Percentiles rank a stretch among this genome's conserved stretches.
phyloP scores from a whole-genome alignment of 1,284 basidiomycete species.

The Cutaneotrichosporon cavernicola region DNA sequence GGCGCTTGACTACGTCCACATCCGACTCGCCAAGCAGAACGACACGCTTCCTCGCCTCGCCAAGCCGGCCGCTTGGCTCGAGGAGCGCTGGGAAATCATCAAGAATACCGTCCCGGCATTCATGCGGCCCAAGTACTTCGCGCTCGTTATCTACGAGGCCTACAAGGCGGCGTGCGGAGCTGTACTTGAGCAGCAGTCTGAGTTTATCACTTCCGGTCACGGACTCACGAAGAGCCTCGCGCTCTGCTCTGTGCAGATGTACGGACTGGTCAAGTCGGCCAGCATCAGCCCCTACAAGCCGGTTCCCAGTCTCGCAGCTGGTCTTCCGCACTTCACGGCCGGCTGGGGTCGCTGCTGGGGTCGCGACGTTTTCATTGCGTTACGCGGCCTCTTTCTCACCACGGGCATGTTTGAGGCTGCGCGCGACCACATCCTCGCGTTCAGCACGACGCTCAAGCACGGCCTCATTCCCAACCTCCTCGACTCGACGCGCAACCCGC shows the following conservation, averaged over 20 bases:
- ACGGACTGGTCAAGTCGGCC: constrained; percentile 81
- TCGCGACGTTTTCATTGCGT: constrained; percentile 91
- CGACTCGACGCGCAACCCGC: constrained; percentile 77
- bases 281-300: constrained; percentile 67
- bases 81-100: constrained; percentile 76
- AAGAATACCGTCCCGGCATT: constrained; percentile 72
- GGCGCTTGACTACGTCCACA: constrained; percentile 80
- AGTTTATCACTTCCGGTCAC: constrained; percentile 77
- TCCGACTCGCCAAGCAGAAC: constrained; percentile 60
- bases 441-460: constrained; percentile 74
- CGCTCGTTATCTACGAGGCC: constrained; percentile 79
- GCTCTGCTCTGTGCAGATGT: constrained; percentile 84
- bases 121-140: constrained; percentile 90
- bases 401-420: constrained; percentile 86
- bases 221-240: constrained; percentile 87
- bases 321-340: constrained; percentile 84
- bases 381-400: constrained; percentile 85
- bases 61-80: constrained; percentile 75
- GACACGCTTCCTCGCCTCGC: constrained; percentile 63
- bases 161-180: constrained; percentile 81
- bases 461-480: constrained; percentile 90
- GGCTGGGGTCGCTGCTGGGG: constrained; percentile 96
- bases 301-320: constrained; percentile 84
- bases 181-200: constrained; percentile 79
- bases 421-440: constrained; percentile 81